Evolutionary conservation across 192 early-diverging fungal genomes (phyloP).

Genomic region (Coemansia sp.): DNA sequence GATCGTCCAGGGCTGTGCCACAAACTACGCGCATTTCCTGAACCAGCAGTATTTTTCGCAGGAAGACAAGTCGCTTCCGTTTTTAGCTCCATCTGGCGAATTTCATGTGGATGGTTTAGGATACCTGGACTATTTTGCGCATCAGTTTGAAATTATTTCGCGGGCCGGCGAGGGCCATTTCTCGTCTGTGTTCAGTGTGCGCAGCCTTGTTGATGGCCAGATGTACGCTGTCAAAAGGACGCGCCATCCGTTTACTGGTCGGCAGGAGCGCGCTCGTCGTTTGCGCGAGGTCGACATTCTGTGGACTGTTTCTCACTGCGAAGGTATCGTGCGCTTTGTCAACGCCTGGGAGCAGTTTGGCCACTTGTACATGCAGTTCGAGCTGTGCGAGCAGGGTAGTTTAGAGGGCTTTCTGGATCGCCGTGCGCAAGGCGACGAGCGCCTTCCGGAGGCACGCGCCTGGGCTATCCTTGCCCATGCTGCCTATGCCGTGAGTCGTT

Average conservation of each 20-base stretch:
- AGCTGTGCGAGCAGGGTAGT: slow-evolving; percentile 81
- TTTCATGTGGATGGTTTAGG: slow-evolving; percentile 36
- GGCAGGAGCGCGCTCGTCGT: slow-evolving; percentile 65
- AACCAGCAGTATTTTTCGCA: slow-evolving; percentile 39
- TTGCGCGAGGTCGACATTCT: slow-evolving; percentile 83
- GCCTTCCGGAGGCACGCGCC: slow-evolving; percentile 58
- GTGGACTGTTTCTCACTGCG: slow-evolving; percentile 61
- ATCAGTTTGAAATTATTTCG: slow-evolving; percentile 65
- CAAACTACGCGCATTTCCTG: slow-evolving; percentile 53
- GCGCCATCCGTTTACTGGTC: slow-evolving; percentile 65
- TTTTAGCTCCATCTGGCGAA: slow-evolving; percentile 35
- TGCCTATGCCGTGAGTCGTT: slow-evolving; percentile 62
- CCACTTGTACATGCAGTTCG: slow-evolving; percentile 84
- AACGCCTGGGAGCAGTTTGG: slow-evolving; percentile 93
- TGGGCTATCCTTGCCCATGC: slow-evolving; percentile 66
- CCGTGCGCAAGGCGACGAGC: slow-evolving; percentile 10
- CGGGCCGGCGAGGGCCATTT: slow-evolving; percentile 80
- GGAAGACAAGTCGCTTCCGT: slow-evolving; percentile 28
- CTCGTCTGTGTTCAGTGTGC: slow-evolving; percentile 77
- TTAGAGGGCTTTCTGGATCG: slow-evolving; percentile 45
- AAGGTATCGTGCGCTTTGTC: slow-evolving; percentile 68
- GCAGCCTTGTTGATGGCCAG: slow-evolving; percentile 59
- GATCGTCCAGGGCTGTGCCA: slow-evolving; percentile 45
- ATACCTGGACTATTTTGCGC: slow-evolving; percentile 66
- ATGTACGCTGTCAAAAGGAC: slow-evolving; percentile 85